Evolutionary conservation across 2,329 filamentous ascomycete genomes (phyloP).

Genomic region (Epichloe glyceriae): DNA sequence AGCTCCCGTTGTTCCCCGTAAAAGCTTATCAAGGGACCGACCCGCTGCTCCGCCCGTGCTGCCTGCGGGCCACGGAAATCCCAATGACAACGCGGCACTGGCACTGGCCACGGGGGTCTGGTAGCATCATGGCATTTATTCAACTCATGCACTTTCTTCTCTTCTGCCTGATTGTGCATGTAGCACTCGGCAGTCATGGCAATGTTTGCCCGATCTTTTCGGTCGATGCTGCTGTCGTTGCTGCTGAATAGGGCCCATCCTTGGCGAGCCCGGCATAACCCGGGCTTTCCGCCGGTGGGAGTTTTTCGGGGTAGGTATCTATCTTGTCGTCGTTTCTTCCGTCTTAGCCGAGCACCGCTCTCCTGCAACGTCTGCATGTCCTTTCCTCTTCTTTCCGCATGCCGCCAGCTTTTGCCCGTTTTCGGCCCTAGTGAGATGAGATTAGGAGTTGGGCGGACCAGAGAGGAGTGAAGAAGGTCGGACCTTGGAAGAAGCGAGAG

Average conservation of each 20-base stretch:
- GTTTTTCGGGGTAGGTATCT: too few relatives aligned
- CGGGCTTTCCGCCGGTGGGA: neutral
- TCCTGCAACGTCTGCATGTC: too few relatives aligned
- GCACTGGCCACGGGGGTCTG: too few relatives aligned
- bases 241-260: neutral
- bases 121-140: too few relatives aligned
- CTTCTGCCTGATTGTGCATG: neutral
- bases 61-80: neutral
- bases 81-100: neutral
- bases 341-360: too few relatives aligned
- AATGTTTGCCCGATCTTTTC: too few relatives aligned
- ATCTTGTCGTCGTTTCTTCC: too few relatives aligned
- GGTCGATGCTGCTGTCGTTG: neutral
- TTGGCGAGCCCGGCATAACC: neutral
- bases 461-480: neutral
- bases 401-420: neutral
- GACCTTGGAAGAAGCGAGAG: neutral
- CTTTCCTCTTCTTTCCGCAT: neutral
- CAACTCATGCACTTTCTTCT: too few relatives aligned
- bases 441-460: neutral
- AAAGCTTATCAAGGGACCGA: conserved; percentile 1
- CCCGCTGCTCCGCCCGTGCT: neutral
- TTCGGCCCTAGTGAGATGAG: neutral
- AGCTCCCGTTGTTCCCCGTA: neutral
- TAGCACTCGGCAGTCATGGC: neutral